phyloP scores from a whole-genome alignment of 2,329 filamentous ascomycete genomes.

The Aplosporella prunicola region DNA sequence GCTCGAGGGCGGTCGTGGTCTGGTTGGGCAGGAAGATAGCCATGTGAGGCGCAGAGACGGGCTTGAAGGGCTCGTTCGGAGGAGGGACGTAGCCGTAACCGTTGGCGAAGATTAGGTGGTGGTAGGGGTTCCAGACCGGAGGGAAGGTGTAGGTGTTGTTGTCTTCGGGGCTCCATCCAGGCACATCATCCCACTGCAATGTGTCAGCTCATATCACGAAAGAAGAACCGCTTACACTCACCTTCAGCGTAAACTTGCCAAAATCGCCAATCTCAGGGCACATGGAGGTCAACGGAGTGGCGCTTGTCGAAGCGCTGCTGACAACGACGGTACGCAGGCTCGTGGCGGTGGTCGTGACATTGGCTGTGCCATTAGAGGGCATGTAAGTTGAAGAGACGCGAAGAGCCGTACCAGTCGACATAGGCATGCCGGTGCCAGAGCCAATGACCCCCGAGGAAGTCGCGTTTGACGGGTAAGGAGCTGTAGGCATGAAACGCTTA shows the following conservation, averaged over 20 bases:
- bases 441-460: too few relatives aligned
- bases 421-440: too few relatives aligned
- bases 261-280: constrained; percentile 26
- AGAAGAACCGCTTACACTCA: constrained; percentile 14
- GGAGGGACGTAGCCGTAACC: constrained; percentile 42
- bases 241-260: constrained; percentile 32
- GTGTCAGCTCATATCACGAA: constrained; percentile 19
- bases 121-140: constrained; percentile 40
- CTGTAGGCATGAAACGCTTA: too few relatives aligned
- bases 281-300: too few relatives aligned
- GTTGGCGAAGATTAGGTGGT: constrained; percentile 42
- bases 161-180: constrained; percentile 19
- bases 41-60: constrained; percentile 37
- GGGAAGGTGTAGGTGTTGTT: constrained; percentile 24
- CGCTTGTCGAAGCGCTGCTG: too few relatives aligned
- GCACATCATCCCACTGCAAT: constrained; percentile 26
- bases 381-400: too few relatives aligned
- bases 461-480: too few relatives aligned
- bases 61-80: constrained; percentile 34
- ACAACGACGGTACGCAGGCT: too few relatives aligned
- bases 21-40: constrained; percentile 37
- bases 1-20: constrained; percentile 19
- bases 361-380: too few relatives aligned
- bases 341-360: too few relatives aligned
- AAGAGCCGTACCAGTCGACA: too few relatives aligned